A percentile compares a stretch with the other conserved stretches of the same genome.
Conservation (phyloP, 768 basidiomycete genomes). For the Suillus plorans region DNA sequence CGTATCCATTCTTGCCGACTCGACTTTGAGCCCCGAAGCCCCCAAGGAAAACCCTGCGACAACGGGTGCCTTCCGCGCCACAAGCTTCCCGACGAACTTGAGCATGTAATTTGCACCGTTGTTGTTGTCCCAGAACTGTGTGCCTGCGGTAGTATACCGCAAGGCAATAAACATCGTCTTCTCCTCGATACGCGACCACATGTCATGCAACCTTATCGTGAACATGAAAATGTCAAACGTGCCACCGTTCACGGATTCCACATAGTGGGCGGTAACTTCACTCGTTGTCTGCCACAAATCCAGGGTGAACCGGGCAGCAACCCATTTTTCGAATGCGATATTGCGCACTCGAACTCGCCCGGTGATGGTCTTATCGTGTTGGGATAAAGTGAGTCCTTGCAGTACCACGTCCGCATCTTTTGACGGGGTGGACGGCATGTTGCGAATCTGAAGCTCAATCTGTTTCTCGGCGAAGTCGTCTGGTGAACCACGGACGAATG, state of each 20-base stretch:
- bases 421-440: constrained; percentile 55
- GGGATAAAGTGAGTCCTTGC: constrained; percentile 52
- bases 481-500: constrained; percentile 56
- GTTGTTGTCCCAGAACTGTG: constrained; percentile 95
- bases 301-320: constrained; percentile 89
- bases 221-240: constrained; percentile 76
- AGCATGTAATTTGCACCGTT: constrained; percentile 73
- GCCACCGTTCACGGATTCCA: constrained; percentile 37
- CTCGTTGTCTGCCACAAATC: constrained; percentile 96
- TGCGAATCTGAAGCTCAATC: constrained; percentile 62
- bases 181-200: constrained; percentile 74
- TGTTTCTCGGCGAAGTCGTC: constrained; percentile 34
- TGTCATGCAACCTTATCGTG: constrained; percentile 72
- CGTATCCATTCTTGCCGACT: constrained; percentile 26
- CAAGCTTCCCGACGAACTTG: constrained; percentile 47
- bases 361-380: constrained; percentile 54
- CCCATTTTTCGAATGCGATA: constrained; percentile 82
- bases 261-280: constrained; percentile 81
- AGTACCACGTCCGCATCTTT: constrained; percentile 48
- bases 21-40: constrained; percentile 40
- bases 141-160: constrained; percentile 64
- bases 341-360: constrained; percentile 83
- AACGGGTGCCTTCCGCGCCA: constrained; percentile 25
- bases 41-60: constrained; percentile 55
- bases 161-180: constrained; percentile 82